Evolutionary conservation across 2,329 filamentous ascomycete genomes (phyloP), one percentile per base, ranked within the genome.

Genomic region (Arachnomyces sp.): DNA sequence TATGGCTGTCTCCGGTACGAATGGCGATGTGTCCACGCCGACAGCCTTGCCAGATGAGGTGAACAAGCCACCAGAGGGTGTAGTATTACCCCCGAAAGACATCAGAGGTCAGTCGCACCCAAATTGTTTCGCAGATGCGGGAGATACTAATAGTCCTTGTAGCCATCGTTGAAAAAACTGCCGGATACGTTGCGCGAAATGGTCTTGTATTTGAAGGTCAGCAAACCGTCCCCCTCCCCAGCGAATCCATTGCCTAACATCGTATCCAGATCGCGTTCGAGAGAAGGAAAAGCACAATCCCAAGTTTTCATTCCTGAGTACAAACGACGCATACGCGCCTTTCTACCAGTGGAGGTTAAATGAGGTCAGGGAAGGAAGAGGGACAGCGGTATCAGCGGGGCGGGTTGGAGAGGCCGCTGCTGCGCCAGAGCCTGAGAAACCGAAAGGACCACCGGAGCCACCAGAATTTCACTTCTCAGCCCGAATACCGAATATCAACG

Each of bases 401-500:
- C 77, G 84, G 51, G 75, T 74, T 32, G 81, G 75, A 43, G 84
- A 88, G 52, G 67, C 71, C 11, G 67, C 69, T 15, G 69, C 70
- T 31, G 67, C 62, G 12, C 68, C 70, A 37, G 70, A 69, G 51
- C 70, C 64, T 36, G 75, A 78, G 61, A 87, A 84, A 59, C 82
- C 86, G 32, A 78, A 84, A 62, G 90, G 89, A 15, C 90, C 90
- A 6, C 80, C 83, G 32, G 80, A 89, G 56, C 92, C 92, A 12
- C 77, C 84, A 42, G 84, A 89, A 54, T 96, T 93, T 57, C 78
- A 85, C 52, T 98, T 95, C 68, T 95, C 87, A 41, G 89, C 92
- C 52, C 84, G 89, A 60, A 95, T 96, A 86, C 92, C 92, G 43
- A 90, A 89, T 52, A 95, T 98, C 67, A 95, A 84, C 65, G 87